Evolutionary conservation across 331 rosid species (phyloP).

Genomic region (Quercus phellos): DNA sequence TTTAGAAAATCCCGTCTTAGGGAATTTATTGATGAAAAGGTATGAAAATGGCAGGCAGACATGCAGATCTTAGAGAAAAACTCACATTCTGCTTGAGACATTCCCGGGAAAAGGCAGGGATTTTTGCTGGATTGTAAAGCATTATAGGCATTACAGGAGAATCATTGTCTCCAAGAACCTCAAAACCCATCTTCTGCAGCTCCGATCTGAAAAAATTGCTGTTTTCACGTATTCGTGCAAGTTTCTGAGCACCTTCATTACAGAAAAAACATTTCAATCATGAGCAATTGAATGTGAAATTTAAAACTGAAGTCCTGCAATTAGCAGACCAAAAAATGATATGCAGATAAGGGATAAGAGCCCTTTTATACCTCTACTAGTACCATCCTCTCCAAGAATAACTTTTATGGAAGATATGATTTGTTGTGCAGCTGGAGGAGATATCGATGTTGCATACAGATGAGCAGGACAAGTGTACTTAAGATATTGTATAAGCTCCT

Average conservation of each 20-base stretch:
- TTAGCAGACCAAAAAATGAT: neutral
- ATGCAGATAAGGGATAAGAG: neutral
- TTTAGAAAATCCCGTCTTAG: neutral
- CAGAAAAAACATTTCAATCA: conserved; percentile 8
- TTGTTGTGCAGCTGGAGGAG: conserved; percentile 85
- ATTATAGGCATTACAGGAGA: conserved; percentile 85
- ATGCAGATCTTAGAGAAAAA: neutral
- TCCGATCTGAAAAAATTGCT: conserved; percentile 90
- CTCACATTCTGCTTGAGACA: conserved; percentile 76
- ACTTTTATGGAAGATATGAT: conserved; percentile 69
- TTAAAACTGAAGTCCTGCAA: neutral
- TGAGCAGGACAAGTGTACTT: conserved; percentile 81
- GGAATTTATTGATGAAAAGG: neutral
- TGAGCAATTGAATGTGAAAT: neutral
- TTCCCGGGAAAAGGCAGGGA: conserved; percentile 78
- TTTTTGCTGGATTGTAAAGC: conserved; percentile 85
- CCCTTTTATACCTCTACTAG: conserved; percentile 56
- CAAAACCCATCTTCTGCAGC: conserved; percentile 89
- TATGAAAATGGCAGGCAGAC: neutral
- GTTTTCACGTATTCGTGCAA: conserved; percentile 74
- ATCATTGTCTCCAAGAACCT: conserved; percentile 87
- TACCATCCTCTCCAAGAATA: conserved; percentile 91
- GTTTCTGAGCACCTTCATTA: conserved; percentile 74
- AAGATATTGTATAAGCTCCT: conserved; percentile 76
- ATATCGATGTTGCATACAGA: conserved; percentile 73